Conservation (phyloP, 805 yeast genomes). For the Starmera dryadoides region DNA sequence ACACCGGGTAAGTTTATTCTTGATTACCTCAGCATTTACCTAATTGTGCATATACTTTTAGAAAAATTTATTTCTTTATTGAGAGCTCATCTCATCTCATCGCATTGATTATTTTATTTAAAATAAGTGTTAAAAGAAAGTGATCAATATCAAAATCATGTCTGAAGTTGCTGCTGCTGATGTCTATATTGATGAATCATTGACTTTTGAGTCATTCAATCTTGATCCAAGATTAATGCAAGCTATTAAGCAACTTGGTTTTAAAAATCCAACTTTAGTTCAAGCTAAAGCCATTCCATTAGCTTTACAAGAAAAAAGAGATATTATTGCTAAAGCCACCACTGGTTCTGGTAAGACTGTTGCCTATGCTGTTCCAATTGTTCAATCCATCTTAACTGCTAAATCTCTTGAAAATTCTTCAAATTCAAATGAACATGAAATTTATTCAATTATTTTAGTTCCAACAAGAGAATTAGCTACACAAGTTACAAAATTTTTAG, state of each 20-base stretch:
- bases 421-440: slow-evolving; percentile 18
- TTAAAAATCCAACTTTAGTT: slow-evolving; percentile 79
- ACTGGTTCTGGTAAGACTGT: slow-evolving; percentile 97
- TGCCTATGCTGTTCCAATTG: slow-evolving; percentile 81
- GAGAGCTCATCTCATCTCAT: too few species aligned
- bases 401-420: slow-evolving; percentile 25
- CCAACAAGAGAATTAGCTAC: slow-evolving; percentile 90
- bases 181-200: slow-evolving; percentile 64
- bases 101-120: not conserved
- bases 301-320: slow-evolving; percentile 85
- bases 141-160: slow-evolving; percentile 7
- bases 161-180: slow-evolving; percentile 43
- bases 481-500: slow-evolving; percentile 71
- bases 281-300: slow-evolving; percentile 90
- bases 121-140: not conserved
- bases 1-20: too few species aligned
- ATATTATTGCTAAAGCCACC: slow-evolving; percentile 86
- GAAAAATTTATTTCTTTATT: too few species aligned
- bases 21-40: too few species aligned
- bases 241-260: slow-evolving; percentile 76
- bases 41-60: too few species aligned
- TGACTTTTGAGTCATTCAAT: slow-evolving; percentile 67
- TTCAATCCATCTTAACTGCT: slow-evolving; percentile 61
- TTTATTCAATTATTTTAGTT: slow-evolving; percentile 56
- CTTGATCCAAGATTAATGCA: slow-evolving; percentile 80